Evolutionary conservation across 225 moss, liverwort and hornwort genomes (phyloP).

Genomic region (Polytrichum commune): DNA sequence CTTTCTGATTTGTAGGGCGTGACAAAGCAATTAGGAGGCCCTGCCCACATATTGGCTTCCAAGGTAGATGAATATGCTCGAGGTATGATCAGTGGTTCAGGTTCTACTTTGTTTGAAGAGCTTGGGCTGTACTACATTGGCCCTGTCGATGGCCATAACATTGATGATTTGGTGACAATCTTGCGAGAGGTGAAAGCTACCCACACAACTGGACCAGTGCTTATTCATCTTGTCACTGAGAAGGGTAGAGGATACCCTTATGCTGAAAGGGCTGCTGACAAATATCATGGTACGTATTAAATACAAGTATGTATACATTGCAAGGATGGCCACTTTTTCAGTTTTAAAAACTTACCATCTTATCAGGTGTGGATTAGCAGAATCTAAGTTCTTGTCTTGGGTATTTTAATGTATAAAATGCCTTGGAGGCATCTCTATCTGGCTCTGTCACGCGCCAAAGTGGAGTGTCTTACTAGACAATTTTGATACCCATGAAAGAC

Average conservation of each 20-base stretch:
- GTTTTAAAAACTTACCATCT: no score
- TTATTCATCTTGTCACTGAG: slow-evolving; percentile 58
- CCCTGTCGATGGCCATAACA: slow-evolving; percentile 57
- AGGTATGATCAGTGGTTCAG: slow-evolving; percentile 66
- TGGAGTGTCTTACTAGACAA: no score
- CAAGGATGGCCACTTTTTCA: no score
- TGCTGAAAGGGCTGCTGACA: slow-evolving; percentile 51
- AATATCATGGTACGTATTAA: slow-evolving; percentile 38
- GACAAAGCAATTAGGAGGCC: slow-evolving; percentile 62
- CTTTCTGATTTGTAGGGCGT: slow-evolving; percentile 26
- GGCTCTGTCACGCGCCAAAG: no score
- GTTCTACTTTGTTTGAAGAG: slow-evolving; percentile 60
- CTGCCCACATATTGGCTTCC: slow-evolving; percentile 42
- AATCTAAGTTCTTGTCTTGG: no score
- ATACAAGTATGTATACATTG: background rate
- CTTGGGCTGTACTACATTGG: slow-evolving; percentile 62
- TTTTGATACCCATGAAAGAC: no score
- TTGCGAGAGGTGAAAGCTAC: slow-evolving; percentile 53
- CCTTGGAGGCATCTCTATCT: no score
- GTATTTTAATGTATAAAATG: no score
- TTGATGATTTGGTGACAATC: slow-evolving; percentile 65
- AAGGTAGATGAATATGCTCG: slow-evolving; percentile 64
- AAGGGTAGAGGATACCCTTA: slow-evolving; percentile 61
- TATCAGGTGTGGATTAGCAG: no score
- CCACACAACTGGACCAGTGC: slow-evolving; percentile 51